Conservation (phyloP, 768 basidiomycete genomes). For the Candolleomyces aberdarensis region DNA sequence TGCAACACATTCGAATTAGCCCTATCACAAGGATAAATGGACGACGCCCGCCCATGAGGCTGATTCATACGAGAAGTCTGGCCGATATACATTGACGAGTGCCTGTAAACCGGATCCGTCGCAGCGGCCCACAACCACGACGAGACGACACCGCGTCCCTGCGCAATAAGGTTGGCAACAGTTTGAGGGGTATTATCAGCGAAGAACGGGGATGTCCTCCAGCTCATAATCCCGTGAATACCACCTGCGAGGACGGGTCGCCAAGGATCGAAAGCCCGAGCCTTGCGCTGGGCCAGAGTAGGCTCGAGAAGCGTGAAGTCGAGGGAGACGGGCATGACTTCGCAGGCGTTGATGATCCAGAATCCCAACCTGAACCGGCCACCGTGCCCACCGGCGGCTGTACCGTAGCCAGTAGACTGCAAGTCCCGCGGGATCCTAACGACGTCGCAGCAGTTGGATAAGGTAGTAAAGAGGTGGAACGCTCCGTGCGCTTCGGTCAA, state of each 20-base stretch:
- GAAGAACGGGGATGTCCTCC: slow-evolving; percentile 2
- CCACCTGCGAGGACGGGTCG: slow-evolving; percentile 6
- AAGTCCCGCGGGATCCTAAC: not conserved
- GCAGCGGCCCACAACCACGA: too few relatives aligned
- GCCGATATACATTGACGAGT: too few relatives aligned
- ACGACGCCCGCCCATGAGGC: too few relatives aligned
- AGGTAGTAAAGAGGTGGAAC: slow-evolving; percentile 3
- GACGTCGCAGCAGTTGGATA: not conserved
- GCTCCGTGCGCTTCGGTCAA: slow-evolving; percentile 5
- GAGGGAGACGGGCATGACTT: slow-evolving; percentile 2
- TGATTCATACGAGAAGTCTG: too few relatives aligned
- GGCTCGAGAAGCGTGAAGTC: not conserved
- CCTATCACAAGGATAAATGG: too few relatives aligned
- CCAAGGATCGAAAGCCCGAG: slow-evolving; percentile 1
- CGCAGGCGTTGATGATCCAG: slow-evolving; percentile 8
- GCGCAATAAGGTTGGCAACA: too few relatives aligned
- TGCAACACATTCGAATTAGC: too few relatives aligned
- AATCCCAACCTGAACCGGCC: not conserved
- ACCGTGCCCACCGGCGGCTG: not conserved
- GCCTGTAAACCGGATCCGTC: too few relatives aligned
- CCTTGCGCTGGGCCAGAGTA: not conserved
- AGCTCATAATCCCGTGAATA: slow-evolving; percentile 4
- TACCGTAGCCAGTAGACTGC: not conserved
- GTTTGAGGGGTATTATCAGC: not conserved
- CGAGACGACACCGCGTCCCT: too few relatives aligned